Base-by-base conservation (phyloP, 2,329 filamentous ascomycete genomes). In the Fusarium begoniae region DNA sequence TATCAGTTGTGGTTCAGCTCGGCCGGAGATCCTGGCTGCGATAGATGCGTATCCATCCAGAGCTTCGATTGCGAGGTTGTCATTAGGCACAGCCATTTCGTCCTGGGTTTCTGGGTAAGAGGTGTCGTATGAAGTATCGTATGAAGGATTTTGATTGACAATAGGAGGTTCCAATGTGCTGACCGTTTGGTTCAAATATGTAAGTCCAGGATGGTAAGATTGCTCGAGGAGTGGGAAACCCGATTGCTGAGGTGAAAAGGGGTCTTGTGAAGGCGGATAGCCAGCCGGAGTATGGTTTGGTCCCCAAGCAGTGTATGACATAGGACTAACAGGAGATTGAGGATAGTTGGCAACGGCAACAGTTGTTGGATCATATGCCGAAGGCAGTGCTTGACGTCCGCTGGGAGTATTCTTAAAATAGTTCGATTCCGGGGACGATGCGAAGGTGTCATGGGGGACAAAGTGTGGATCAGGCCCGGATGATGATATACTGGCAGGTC, bases 21-120 rank as follows among this genome's bases (percentile, higher is more conserved):
- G 74, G 4, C 74, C 78, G 55, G 74, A 78, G 9, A 93, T 79
- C 55, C 85, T 87, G 5, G 87, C 85, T 3, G 91, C 90, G 15
- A 93, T 81, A 6, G 90, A 83, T 73, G 92, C 89, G 75, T 93
- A 93, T 1, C 91, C 91, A 6, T 87, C 87, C 9, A 43, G 87
- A n/a, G 67, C 54, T n/a, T 58, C 50, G 73, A 15, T 85, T 83
- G 20, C 85, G 75, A 70, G 84, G 84, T 72, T 87, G 83, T 50
- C 50, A 37, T 61, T 61, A n/a, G 35, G 56, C 28, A 18, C 48
- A 54, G 69, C 57, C 69, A 73, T 73, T 6, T 73, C 40, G 17
- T 73, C 60, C 35, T 75, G 59, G 10, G 56, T n/a, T 41, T 53
- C 53, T 13, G 47, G 30, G 38, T 59, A 69, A 22, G 64, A 37